Conservation (phyloP, 2,329 filamentous ascomycete genomes). For the Xylariaceae sp. region DNA sequence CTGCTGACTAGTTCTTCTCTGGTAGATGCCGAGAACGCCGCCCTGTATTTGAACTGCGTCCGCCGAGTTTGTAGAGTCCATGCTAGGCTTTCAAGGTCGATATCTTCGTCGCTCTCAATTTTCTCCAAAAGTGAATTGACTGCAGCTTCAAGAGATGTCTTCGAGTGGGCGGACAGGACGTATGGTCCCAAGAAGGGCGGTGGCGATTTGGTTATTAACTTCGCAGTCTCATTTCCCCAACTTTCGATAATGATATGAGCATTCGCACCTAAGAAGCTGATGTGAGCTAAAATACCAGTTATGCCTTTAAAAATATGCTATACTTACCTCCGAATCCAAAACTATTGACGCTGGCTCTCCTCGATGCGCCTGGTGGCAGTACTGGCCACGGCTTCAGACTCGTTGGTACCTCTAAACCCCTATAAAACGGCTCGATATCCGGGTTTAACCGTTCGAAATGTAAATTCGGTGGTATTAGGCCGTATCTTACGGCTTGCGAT, state of each 20-base stretch:
- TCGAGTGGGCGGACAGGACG: slow-evolving; percentile 15
- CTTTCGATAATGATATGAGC: background rate
- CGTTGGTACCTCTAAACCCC: slow-evolving; percentile 14
- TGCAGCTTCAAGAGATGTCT: slow-evolving; percentile 7
- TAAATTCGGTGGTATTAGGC: slow-evolving; percentile 32
- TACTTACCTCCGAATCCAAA: slow-evolving; percentile 4
- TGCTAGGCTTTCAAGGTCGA: slow-evolving; percentile 5
- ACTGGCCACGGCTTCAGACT: slow-evolving; percentile 17
- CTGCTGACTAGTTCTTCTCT: slow-evolving; percentile 2
- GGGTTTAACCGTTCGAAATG: slow-evolving; percentile 30
- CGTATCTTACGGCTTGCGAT: too few relatives aligned
- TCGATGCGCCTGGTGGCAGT: background rate
- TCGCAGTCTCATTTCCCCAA: too few relatives aligned
- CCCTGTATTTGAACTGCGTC: slow-evolving; percentile 1
- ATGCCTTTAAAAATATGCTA: too few relatives aligned
- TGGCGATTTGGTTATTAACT: too few relatives aligned
- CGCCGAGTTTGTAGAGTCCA: slow-evolving; percentile 12
- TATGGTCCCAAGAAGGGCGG: slow-evolving; percentile 13
- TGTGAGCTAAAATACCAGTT: background rate
- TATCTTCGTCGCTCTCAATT: background rate
- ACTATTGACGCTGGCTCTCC: slow-evolving; percentile 25
- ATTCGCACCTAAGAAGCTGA: background rate
- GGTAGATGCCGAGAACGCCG: slow-evolving; percentile 7
- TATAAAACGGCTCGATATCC: slow-evolving; percentile 22
- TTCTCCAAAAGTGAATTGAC: slow-evolving; percentile 6